Conservation (phyloP, 495 filamentous ascomycete species). For the Apodospora peruviana region DNA sequence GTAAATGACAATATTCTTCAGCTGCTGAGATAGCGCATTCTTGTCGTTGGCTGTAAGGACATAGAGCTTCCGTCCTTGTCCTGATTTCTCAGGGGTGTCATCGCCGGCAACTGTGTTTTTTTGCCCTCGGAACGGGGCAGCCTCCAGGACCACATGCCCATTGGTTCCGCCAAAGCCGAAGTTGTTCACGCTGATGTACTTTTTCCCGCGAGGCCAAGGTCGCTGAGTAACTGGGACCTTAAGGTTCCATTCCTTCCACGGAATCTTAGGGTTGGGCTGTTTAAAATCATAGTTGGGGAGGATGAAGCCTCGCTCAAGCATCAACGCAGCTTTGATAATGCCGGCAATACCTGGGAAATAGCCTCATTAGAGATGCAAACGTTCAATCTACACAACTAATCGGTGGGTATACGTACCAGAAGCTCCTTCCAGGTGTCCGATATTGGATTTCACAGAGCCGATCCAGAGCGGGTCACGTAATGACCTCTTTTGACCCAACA, state of each 20-base stretch:
- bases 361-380: too few relatives aligned
- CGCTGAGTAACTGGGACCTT: slow-evolving; percentile 32
- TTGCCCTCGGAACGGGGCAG: slow-evolving; percentile 17
- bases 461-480: slow-evolving; percentile 35
- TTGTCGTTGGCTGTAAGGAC: slow-evolving; percentile 45
- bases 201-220: slow-evolving; percentile 30
- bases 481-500: slow-evolving; percentile 27
- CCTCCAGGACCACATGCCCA: slow-evolving; percentile 51
- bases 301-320: slow-evolving; percentile 49
- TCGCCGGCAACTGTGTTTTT: slow-evolving; percentile 10
- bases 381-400: too few relatives aligned
- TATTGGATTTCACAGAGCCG: slow-evolving; percentile 53
- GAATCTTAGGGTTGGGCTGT: slow-evolving; percentile 47
- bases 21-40: slow-evolving; percentile 25
- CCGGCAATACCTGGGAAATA: slow-evolving; percentile 39
- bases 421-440: slow-evolving; percentile 53
- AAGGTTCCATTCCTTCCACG: slow-evolving; percentile 40
- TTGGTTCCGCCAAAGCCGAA: slow-evolving; percentile 50
- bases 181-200: slow-evolving; percentile 38
- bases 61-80: slow-evolving; percentile 35
- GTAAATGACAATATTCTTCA: slow-evolving; percentile 43
- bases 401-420: slow-evolving; percentile 23
- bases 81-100: slow-evolving; percentile 17
- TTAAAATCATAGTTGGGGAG: slow-evolving; percentile 45
- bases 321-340: slow-evolving; percentile 51